phyloP scores from a whole-genome alignment of 2,329 filamentous ascomycete genomes.

The Colletotrichum sansevieriae region DNA sequence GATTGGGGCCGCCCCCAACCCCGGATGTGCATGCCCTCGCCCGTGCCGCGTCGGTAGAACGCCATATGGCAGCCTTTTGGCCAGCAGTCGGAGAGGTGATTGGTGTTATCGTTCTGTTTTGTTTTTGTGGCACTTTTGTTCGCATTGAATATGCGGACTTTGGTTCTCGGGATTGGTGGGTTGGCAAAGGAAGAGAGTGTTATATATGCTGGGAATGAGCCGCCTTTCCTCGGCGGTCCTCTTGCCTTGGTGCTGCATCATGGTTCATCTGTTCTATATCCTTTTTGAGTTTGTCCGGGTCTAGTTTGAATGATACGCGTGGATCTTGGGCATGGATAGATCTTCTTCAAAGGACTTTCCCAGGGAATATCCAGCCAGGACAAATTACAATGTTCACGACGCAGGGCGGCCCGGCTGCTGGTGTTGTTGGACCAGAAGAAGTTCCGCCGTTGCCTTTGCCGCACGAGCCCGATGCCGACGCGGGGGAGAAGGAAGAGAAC shows the following conservation, averaged over 20 bases:
- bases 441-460: background rate
- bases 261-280: background rate
- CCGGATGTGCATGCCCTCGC: no score
- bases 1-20: no score
- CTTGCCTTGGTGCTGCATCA: background rate
- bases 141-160: no score
- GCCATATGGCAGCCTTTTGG: no score
- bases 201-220: background rate
- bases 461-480: background rate
- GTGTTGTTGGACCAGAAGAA: background rate
- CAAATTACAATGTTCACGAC: no score
- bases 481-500: background rate
- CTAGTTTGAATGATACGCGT: background rate
- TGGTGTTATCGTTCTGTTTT: no score
- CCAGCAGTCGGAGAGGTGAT: no score
- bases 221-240: background rate
- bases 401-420: background rate
- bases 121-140: no score
- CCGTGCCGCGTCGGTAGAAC: no score
- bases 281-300: background rate
- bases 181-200: no score
- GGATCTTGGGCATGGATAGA: background rate
- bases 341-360: background rate
- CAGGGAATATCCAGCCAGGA: background rate
- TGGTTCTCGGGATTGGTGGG: no score